Conservation (phyloP, 2,329 filamentous ascomycete genomes). For the Aspergillus hiratsukae region DNA sequence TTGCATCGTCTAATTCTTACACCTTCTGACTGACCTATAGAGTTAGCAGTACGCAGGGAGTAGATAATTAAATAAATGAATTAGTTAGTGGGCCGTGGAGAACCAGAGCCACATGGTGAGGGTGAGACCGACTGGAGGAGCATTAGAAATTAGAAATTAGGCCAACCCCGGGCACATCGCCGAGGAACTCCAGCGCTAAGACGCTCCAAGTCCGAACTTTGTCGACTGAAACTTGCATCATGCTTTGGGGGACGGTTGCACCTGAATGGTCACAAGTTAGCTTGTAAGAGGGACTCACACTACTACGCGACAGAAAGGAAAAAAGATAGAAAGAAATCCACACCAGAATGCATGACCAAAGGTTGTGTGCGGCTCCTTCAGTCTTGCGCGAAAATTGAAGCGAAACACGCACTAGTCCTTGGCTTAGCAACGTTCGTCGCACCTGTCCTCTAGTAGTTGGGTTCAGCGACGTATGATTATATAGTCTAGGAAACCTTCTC, state of each 20-base stretch:
- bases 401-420: background rate
- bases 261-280: background rate
- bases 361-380: background rate
- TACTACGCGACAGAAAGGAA: background rate
- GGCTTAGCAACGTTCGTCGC: background rate
- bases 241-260: background rate
- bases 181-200: background rate
- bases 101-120: constrained; percentile 17
- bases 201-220: background rate
- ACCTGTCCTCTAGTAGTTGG: background rate
- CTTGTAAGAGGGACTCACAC: background rate
- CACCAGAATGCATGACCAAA: background rate
- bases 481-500: background rate
- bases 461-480: background rate
- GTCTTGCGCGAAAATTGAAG: background rate
- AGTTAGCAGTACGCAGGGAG: too few species aligned
- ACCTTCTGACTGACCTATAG: background rate
- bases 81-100: constrained; percentile 14
- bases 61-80: background rate
- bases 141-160: background rate
- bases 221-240: background rate
- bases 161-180: background rate
- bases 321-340: background rate
- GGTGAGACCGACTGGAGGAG: background rate
- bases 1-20: background rate